phyloP scores from a whole-genome alignment of 495 filamentous ascomycete genomes.

The Penicillium pancosmium region DNA sequence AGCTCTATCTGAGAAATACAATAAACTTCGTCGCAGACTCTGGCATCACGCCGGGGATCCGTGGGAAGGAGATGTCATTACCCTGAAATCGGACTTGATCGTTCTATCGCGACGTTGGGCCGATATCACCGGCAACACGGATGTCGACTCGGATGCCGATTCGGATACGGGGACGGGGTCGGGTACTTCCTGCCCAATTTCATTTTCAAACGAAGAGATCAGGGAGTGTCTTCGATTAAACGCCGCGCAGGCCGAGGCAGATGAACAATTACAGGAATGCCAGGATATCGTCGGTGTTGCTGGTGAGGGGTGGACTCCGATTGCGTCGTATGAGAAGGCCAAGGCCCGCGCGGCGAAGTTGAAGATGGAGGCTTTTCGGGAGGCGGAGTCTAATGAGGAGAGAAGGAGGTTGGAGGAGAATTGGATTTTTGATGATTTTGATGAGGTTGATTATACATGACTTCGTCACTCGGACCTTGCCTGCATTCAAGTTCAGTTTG shows the following conservation, averaged over 20 bases:
- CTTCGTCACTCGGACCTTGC: no score
- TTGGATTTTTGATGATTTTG: constrained; percentile 33
- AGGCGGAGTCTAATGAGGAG: constrained; percentile 25
- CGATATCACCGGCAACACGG: neutral
- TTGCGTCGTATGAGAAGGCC: constrained; percentile 20
- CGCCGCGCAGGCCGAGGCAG: constrained; percentile 20
- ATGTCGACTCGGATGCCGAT: neutral
- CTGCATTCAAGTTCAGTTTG: no score
- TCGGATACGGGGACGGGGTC: no score
- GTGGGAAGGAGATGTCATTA: constrained; percentile 32
- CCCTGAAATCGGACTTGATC: constrained; percentile 25
- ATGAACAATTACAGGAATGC: constrained; percentile 23
- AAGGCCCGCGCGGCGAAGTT: constrained; percentile 21
- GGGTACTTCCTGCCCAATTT: constrained; percentile 17
- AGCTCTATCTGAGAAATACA: constrained; percentile 23
- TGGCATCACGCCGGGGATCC: constrained; percentile 28
- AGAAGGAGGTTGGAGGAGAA: constrained; percentile 25
- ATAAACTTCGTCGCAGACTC: constrained; percentile 22
- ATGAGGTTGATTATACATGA: constrained; percentile 25
- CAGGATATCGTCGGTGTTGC: constrained; percentile 23
- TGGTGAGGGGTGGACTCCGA: constrained; percentile 28
- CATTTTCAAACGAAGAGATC: constrained; percentile 20
- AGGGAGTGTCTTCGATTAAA: constrained; percentile 20
- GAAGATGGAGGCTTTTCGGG: constrained; percentile 24
- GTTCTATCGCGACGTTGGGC: constrained; percentile 11